Base-by-base conservation (phyloP, 345 rosid genomes). In the Carallia brachiata region DNA sequence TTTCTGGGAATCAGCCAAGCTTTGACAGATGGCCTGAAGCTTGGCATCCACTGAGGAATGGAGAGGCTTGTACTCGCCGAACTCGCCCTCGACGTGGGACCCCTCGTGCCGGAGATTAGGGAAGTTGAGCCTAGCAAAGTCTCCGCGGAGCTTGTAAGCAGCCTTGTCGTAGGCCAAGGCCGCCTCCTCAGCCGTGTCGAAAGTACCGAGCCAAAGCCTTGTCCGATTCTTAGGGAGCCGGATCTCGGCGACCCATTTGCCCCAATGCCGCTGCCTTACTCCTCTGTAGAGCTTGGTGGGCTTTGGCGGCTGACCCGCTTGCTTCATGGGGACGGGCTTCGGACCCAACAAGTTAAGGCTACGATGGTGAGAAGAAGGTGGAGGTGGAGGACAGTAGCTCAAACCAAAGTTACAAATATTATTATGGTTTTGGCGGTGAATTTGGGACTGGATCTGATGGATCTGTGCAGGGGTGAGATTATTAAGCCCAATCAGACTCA, bases 11-110 rank as follows among this genome's bases (percentile, higher is more conserved):
- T 82, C 87, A 7, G 91, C 91, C 84, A 94, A 65, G 76, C 75
- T 84, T 77, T 94, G 80, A 72, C 97, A 91, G 60, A 94, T 94
- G 7, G 91, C 92, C 53, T 90, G 79, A 1, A 94, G 86, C 71
- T 94, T 94, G 3, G 97, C 96, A 7, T 91, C 88, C 10, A 94
- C 96, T 0, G 97, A 84, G 52, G 97, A 83, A 73, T 88, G 97
- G 59, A 94, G 96, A 68, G 96, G 93, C 78, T 85, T 89, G 69
- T 82, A 82, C 59, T 70, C 86, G 55, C 91, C 97, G 79, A 48
- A 82, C 75, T 61, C 34, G 47, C 71, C 78, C 64, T 63, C 63
- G 34, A 70, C 50, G 27, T 54, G 73, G 39, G 73, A 77, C 16
- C 80, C 84, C 2, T 86, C 82, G 68, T 88, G 81, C 39, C 79